A percentile compares a stretch with the other conserved stretches of the same genome.
Conservation (phyloP, 305 asterid species). For the Nicotiana rustica region DNA sequence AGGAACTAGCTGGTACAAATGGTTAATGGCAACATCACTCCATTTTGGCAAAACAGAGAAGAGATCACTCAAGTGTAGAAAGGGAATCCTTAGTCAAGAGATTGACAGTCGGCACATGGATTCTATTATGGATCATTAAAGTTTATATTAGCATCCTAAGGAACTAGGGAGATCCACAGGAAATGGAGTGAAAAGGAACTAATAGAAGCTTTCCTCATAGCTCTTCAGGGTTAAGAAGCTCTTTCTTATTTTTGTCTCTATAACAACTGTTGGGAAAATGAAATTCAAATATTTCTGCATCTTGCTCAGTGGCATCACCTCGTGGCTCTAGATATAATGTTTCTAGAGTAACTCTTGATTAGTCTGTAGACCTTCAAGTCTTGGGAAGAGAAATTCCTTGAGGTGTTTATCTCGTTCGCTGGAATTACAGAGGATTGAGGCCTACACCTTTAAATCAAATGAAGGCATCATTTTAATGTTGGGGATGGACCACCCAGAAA, state of each 20-base stretch:
- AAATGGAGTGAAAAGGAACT: not conserved
- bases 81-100: too few relatives aligned
- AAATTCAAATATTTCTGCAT: not conserved
- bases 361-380: not conserved
- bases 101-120: too few relatives aligned
- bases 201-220: not conserved
- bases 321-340: not conserved
- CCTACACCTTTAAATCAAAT: not conserved
- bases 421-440: not conserved
- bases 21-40: too few relatives aligned
- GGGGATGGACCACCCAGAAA: not conserved
- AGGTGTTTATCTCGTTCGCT: not conserved
- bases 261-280: not conserved
- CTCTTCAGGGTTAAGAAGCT: not conserved
- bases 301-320: not conserved
- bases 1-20: too few relatives aligned
- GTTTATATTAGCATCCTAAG: too few relatives aligned
- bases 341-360: not conserved
- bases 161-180: too few relatives aligned
- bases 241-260: not conserved
- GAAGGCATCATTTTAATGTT: not conserved
- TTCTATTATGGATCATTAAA: too few relatives aligned
- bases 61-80: too few relatives aligned
- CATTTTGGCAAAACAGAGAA: too few relatives aligned
- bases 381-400: not conserved